A percentile compares a stretch with the other conserved stretches of the same genome.
Conservation (phyloP, 163 green algal genomes). For the Prototheca wickerhamii region DNA sequence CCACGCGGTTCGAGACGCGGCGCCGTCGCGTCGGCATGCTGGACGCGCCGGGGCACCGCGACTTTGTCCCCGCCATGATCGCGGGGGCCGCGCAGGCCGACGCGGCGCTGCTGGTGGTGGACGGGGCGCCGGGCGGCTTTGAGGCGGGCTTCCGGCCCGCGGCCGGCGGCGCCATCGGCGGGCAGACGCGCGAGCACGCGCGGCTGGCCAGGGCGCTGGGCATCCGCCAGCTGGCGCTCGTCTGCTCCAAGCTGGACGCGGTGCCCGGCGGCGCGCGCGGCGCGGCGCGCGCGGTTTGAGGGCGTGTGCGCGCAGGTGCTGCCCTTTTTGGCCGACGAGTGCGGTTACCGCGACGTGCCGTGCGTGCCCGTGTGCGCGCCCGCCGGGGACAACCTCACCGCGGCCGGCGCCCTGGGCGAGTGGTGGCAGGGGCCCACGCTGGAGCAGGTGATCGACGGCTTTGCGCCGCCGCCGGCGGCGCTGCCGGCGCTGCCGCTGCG, state of each 20-base stretch:
- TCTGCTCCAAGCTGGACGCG: conserved; percentile 91
- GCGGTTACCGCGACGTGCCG: conserved; percentile 49
- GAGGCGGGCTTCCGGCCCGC: conserved; percentile 79
- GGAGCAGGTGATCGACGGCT: conserved; percentile 71
- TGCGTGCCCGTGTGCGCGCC: conserved; percentile 77
- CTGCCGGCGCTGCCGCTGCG: conserved; percentile 47
- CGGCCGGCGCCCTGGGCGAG: conserved; percentile 31
- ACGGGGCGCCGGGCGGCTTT: conserved; percentile 84
- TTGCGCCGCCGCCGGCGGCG: conserved; percentile 32
- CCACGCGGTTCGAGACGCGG: conserved; percentile 52
- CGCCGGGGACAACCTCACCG: conserved; percentile 73
- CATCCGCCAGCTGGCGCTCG: conserved; percentile 58
- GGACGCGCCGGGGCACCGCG: conserved; percentile 89
- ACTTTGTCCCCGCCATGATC: conserved; percentile 98
- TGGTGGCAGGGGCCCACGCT: conserved; percentile 37
- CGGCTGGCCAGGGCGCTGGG: conserved; percentile 82
- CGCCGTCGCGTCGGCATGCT: conserved; percentile 68
- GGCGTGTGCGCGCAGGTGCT: conserved; percentile 36
- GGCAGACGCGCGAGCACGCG: conserved; percentile 95
- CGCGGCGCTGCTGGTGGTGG: conserved; percentile 88
- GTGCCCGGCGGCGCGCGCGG: background rate
- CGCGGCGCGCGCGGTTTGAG: conserved; percentile 2
- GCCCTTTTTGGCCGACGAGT: conserved; percentile 80
- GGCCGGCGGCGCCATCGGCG: conserved; percentile 34
- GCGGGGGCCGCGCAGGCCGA: conserved; percentile 77